These are phyloP conservation scores for Sporothrix luriei DNA, from an alignment of 2,329 filamentous ascomycete genomes.

Conservation along the genomic window DNA sequence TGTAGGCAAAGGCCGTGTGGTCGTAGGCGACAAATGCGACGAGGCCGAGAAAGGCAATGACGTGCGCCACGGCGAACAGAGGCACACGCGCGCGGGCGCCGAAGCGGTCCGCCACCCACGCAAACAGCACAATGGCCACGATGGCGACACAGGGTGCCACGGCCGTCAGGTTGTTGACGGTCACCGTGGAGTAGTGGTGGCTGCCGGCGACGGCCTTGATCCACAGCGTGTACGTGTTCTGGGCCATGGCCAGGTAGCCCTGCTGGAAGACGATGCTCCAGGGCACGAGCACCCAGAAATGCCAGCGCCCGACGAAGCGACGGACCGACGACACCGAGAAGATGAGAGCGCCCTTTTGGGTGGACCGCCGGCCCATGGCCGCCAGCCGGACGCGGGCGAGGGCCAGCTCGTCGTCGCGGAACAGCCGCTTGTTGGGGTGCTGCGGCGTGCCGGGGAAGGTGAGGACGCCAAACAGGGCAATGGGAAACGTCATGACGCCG, in stretches of 20 bases:
- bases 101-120: slow-evolving; percentile 27
- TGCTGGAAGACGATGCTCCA: slow-evolving; percentile 33
- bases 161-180: slow-evolving; percentile 34
- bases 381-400: slow-evolving; percentile 42
- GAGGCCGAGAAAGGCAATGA: slow-evolving; percentile 26
- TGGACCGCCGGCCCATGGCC: slow-evolving; percentile 26
- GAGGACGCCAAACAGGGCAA: slow-evolving; percentile 37
- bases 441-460: slow-evolving; percentile 43
- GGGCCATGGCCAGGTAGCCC: slow-evolving; percentile 30
- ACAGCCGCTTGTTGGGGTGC: slow-evolving; percentile 42
- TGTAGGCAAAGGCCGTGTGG: slow-evolving; percentile 21
- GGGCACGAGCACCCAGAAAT: slow-evolving; percentile 34
- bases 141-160: slow-evolving; percentile 33
- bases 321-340: not conserved
- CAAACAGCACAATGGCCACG: slow-evolving; percentile 28
- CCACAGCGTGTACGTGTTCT: slow-evolving; percentile 33
- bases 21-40: slow-evolving; percentile 28
- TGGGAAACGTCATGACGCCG: slow-evolving; percentile 39
- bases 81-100: slow-evolving; percentile 27
- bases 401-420: slow-evolving; percentile 41
- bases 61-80: slow-evolving; percentile 27
- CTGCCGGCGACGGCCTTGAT: slow-evolving; percentile 25
- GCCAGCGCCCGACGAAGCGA: slow-evolving; percentile 31
- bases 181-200: slow-evolving; percentile 27
- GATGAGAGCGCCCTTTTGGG: not conserved